A percentile compares a stretch with the other conserved stretches of the same genome.
phyloP scores from a whole-genome alignment of 306 rosid species.

The Canavalia ensiformis region DNA sequence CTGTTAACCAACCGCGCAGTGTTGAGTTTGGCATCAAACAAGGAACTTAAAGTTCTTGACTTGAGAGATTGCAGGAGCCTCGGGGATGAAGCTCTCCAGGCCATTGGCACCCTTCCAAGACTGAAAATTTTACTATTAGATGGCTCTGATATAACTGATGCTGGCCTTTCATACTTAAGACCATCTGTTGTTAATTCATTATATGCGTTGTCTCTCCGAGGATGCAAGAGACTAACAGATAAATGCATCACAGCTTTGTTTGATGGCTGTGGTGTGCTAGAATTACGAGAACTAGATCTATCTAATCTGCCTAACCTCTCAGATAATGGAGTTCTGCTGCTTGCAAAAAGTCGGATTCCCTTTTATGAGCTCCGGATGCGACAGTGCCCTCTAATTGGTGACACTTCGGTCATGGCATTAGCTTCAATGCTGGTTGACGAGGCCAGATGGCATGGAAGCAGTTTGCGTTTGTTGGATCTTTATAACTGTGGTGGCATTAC shows the following conservation, averaged over 20 bases:
- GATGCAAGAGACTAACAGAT: constrained; percentile 93
- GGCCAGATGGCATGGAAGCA: constrained; percentile 75
- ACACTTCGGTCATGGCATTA: constrained; percentile 84
- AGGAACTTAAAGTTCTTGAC: constrained; percentile 84
- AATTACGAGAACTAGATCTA: constrained; percentile 82
- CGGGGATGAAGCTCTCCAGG: constrained; percentile 79
- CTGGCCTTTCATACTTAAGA: constrained; percentile 75
- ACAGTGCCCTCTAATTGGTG: constrained; percentile 85
- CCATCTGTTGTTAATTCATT: constrained; percentile 69
- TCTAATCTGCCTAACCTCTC: constrained; percentile 91
- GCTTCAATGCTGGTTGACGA: constrained; percentile 91
- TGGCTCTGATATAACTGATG: constrained; percentile 79
- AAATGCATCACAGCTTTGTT: constrained; percentile 81
- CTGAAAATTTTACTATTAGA: constrained; percentile 77
- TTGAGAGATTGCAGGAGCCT: constrained; percentile 88
- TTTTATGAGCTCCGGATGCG: constrained; percentile 79
- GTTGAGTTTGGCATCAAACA: constrained; percentile 73
- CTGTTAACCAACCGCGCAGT: constrained; percentile 79
- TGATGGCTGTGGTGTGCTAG: constrained; percentile 63
- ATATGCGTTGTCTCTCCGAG: constrained; percentile 78
- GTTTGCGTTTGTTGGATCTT: constrained; percentile 80
- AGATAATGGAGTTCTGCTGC: constrained; percentile 70
- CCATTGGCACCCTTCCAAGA: constrained; percentile 69
- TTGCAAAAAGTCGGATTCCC: constrained; percentile 75
- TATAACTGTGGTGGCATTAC: constrained; percentile 93